Percentiles rank a stretch among this genome's conserved stretches.
phyloP scores from a whole-genome alignment of 306 rosid genomes.

The Cicer arietinum region DNA sequence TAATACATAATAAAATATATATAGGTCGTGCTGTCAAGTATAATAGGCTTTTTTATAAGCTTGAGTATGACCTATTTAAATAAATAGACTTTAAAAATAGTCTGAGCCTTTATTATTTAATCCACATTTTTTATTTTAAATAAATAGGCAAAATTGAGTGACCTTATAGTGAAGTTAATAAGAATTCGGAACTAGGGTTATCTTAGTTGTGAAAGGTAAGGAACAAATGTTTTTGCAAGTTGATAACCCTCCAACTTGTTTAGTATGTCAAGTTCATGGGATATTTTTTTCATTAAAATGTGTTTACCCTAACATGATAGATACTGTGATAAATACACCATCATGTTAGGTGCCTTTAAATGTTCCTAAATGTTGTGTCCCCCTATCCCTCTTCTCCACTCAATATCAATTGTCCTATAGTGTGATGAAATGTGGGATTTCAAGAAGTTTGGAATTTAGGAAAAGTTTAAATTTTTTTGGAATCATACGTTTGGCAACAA shows the following conservation, averaged over 20 bases:
- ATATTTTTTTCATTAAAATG: conserved; percentile 24
- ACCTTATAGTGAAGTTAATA: conserved; percentile 31
- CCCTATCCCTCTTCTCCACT: conserved; percentile 46
- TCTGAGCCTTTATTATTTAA: too few relatives aligned
- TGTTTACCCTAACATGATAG: conserved; percentile 33
- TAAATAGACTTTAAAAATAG: too few relatives aligned
- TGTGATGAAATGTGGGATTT: conserved; percentile 38
- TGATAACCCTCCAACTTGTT: conserved; percentile 39
- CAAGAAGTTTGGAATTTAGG: conserved; percentile 31
- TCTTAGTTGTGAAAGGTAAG: too few relatives aligned
- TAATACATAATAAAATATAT: too few relatives aligned
- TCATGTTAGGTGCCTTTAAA: conserved; percentile 57
- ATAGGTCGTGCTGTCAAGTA: too few relatives aligned
- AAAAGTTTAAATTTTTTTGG: conserved; percentile 23
- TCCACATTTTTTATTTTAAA: too few relatives aligned
- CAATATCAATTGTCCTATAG: conserved; percentile 41
- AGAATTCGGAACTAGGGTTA: conserved; percentile 42
- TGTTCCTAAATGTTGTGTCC: conserved; percentile 42
- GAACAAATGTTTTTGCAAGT: neutral
- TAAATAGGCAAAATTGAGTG: neutral
- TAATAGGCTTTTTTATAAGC: too few relatives aligned
- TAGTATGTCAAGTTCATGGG: conserved; percentile 45
- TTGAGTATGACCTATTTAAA: too few relatives aligned
- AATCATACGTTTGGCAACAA: conserved; percentile 40
- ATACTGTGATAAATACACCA: conserved; percentile 45